phyloP scores from a whole-genome alignment of 2,329 filamentous ascomycete species.

The Cladophialophora bantiana region DNA sequence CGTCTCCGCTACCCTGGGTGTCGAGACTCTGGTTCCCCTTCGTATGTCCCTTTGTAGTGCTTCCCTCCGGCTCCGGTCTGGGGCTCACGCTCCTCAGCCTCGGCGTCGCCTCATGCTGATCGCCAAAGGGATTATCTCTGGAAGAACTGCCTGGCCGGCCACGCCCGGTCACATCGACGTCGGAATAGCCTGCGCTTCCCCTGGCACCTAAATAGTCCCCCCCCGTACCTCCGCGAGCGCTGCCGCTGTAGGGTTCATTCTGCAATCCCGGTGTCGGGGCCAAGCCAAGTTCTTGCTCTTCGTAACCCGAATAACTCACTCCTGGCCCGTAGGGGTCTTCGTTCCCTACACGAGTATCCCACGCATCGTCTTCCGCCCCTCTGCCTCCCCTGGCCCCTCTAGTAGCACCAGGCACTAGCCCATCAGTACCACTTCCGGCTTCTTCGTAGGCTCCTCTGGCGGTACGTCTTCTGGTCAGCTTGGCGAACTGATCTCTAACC shows the following conservation, averaged over 20 bases:
- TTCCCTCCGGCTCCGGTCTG: slow-evolving; percentile 67
- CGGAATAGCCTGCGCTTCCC: slow-evolving; percentile 43
- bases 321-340: slow-evolving; percentile 61
- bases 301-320: slow-evolving; percentile 67
- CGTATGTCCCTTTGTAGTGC: slow-evolving; percentile 37
- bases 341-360: slow-evolving; percentile 79
- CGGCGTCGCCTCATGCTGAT: slow-evolving; percentile 66
- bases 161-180: slow-evolving; percentile 47
- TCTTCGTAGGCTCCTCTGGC: slow-evolving; percentile 76
- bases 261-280: slow-evolving; percentile 44
- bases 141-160: slow-evolving; percentile 49
- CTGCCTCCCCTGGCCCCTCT: slow-evolving; percentile 59
- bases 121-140: slow-evolving; percentile 72
- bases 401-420: slow-evolving; percentile 49
- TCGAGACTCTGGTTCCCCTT: slow-evolving; percentile 52
- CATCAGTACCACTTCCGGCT: slow-evolving; percentile 49
- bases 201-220: slow-evolving; percentile 53
- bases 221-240: slow-evolving; percentile 51
- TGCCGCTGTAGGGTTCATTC: slow-evolving; percentile 52
- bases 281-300: slow-evolving; percentile 75
- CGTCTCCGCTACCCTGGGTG: slow-evolving; percentile 33
- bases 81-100: slow-evolving; percentile 76
- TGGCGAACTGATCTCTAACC: slow-evolving; percentile 71
- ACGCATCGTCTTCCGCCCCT: slow-evolving; percentile 82
- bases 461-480: slow-evolving; percentile 70